Evolutionary conservation across 768 basidiomycete species (phyloP), one percentile per base, ranked within the genome.

Genomic region (Rhizopogon rudus): DNA sequence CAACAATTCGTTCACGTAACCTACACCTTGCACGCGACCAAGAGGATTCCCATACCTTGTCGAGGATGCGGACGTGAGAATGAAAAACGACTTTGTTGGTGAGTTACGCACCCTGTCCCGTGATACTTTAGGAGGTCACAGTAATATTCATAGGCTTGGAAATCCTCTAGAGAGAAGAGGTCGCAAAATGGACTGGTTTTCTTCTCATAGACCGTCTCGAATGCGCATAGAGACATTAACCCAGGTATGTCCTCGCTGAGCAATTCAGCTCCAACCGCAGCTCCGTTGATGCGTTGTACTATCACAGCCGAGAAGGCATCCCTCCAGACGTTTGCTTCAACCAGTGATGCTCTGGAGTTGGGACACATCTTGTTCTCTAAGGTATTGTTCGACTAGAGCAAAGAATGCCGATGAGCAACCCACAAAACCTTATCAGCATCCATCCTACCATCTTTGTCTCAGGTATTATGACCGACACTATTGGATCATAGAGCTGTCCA

Each of bases 1-100:
- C 20, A 95, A 67, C n/a, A 96, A 80, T 71, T 95, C 93, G 66
- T 93, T 93, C 63, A 90, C 76, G 66, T 89, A 96, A 6, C 93
- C 93, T 3, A 93, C 85, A 33, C 91, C 91, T 65, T 91, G 89
- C 6, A 91, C 82, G 5, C 75, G 84, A 2, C 91, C 91, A 1
- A 93, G 73, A 2, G 67, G 60, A 57, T 83, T 81, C 3, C 91
- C 90, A 56, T 89, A 80, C 17, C 87, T 88, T 56, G 25, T 25
- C 3, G 25, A 25, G 25, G 8, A n/a, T 17, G 42, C 10, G 5
- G 25, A 8, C 46, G 42, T 57, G 46, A 59, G 53, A 22, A 5
- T 45, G 28, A 14, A 25, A 48, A 16, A 35, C 3, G 1, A 33
- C 31, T 17, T 25, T 33, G 20, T 39, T 16, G n/a, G 29, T 40